Evolutionary conservation across 202 grass and related monocot species (phyloP).

Genomic region (Carex arenaria): DNA sequence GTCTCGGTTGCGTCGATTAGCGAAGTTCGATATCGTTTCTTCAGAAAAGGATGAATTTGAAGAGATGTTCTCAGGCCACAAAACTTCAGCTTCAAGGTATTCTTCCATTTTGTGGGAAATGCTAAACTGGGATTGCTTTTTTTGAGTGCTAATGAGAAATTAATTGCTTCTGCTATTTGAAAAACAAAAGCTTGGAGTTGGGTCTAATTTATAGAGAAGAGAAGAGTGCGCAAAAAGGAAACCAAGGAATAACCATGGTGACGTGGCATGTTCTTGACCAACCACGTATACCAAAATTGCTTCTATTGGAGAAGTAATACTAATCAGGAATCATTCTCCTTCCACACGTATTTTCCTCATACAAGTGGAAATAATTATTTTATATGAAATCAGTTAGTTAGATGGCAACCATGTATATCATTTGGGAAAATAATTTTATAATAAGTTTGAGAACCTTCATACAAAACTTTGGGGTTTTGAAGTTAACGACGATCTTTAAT

Average conservation of each 20-base stretch:
- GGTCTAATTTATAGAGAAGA: not conserved
- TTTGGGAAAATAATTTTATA: not conserved
- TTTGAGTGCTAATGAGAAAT: not conserved
- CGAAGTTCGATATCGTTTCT: not conserved
- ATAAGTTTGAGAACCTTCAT: not conserved
- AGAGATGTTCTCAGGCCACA: not conserved
- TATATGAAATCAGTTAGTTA: not conserved
- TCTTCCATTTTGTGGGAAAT: not conserved
- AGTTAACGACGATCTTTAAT: not conserved
- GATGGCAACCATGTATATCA: not conserved
- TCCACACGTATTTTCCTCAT: not conserved
- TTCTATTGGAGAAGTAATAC: not conserved
- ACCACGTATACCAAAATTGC: not conserved
- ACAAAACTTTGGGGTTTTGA: not conserved
- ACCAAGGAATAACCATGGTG: not conserved
- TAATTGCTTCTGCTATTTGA: conserved; percentile 5
- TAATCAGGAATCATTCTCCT: not conserved
- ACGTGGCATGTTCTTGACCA: not conserved
- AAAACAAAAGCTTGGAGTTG: not conserved
- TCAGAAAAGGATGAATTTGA: not conserved
- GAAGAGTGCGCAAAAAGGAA: not conserved
- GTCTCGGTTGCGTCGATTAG: not conserved
- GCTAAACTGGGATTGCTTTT: not conserved
- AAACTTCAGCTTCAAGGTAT: not conserved
- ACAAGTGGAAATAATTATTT: not conserved